phyloP scores from a whole-genome alignment of 169 alveolate genomes.

The Nephromyces sp. region DNA sequence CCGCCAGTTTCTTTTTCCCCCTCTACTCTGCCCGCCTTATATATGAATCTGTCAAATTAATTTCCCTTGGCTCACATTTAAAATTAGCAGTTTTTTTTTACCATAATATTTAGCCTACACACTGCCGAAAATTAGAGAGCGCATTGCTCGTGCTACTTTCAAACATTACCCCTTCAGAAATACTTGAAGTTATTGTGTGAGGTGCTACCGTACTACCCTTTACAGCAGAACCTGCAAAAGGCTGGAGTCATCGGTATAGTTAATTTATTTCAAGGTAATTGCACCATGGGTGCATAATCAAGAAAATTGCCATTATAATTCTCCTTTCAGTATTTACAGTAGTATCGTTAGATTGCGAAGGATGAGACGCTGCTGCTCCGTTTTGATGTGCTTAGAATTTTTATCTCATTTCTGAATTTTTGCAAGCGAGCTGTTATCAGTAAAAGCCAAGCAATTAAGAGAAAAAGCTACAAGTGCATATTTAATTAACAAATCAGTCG shows the following conservation, averaged over 20 bases:
- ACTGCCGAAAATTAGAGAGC: background rate
- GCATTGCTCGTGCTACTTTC: background rate
- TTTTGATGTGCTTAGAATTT: too few species aligned
- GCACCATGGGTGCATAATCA: too few species aligned
- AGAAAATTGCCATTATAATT: too few species aligned
- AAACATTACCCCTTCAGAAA: conserved; percentile 9
- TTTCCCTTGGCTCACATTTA: background rate
- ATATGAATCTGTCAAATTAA: background rate
- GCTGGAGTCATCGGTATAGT: conserved; percentile 36
- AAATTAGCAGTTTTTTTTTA: background rate
- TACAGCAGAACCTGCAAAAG: conserved; percentile 33
- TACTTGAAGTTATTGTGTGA: conserved; percentile 32
- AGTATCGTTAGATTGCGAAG: too few species aligned
- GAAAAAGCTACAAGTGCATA: too few species aligned
- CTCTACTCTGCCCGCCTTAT: background rate
- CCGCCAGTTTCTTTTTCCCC: background rate
- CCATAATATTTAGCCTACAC: background rate
- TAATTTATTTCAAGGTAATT: conserved; percentile 29
- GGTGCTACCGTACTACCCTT: conserved; percentile 35
- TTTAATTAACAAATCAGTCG: too few species aligned
- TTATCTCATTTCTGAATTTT: too few species aligned
- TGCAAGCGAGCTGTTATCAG: too few species aligned
- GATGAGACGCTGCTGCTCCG: too few species aligned
- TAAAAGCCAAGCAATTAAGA: too few species aligned
- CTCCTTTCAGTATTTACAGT: too few species aligned